Evolutionary conservation across 306 rosid genomes (phyloP).

Genomic region (Castanea crenata): DNA sequence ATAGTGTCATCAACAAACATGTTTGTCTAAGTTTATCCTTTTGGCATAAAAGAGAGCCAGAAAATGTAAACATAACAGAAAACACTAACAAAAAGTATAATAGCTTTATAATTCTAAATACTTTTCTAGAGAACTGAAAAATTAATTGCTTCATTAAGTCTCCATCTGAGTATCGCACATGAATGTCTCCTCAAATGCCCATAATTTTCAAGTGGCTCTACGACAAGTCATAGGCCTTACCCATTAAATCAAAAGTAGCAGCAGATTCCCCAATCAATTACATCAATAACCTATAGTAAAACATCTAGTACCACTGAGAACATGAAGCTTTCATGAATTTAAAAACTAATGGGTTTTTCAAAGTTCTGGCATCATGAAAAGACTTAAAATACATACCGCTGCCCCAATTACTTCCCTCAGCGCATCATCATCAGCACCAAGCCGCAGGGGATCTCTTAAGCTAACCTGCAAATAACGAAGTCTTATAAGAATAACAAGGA

Average conservation of each 20-base stretch:
- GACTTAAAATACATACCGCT: constrained; percentile 56
- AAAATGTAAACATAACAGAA: not conserved
- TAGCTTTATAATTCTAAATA: not conserved
- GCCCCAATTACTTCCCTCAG: constrained; percentile 74
- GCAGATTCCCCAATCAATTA: not conserved
- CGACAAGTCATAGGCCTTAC: not conserved
- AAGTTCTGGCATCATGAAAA: constrained; percentile 12
- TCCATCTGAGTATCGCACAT: not conserved
- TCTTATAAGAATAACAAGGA: constrained; percentile 5
- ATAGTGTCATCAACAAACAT: not conserved
- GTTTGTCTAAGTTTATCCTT: not conserved
- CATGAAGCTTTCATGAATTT: not conserved
- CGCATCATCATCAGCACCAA: constrained; percentile 66
- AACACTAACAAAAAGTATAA: too few species aligned
- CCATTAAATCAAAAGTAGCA: not conserved
- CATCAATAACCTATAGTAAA: not conserved
- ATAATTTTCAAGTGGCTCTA: not conserved
- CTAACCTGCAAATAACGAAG: constrained; percentile 55
- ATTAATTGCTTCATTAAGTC: not conserved
- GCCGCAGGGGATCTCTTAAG: constrained; percentile 86
- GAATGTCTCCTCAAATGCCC: not conserved
- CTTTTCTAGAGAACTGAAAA: not conserved
- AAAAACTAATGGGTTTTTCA: not conserved
- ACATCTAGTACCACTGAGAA: not conserved
- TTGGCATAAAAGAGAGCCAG: not conserved